Conservation (phyloP, 352 stramenopile species). For the Phytophthora megakarya region DNA sequence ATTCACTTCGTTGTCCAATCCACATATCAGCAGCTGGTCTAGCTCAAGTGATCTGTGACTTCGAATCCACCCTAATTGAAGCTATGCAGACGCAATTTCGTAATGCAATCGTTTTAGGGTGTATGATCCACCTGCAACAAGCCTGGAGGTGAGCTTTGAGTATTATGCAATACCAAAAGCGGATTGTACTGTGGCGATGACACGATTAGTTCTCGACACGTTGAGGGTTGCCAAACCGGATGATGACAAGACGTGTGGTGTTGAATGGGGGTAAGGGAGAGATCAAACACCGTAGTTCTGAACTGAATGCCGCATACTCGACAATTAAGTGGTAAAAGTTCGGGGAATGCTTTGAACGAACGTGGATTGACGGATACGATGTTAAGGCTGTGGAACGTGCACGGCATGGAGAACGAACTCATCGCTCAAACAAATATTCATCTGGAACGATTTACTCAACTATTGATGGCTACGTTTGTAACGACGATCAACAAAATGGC, state of each 20-base stretch:
- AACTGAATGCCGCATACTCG: background rate
- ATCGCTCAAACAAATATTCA: background rate
- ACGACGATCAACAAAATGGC: background rate
- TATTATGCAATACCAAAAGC: too few species aligned
- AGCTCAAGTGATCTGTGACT: background rate
- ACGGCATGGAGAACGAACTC: background rate
- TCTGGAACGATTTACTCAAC: background rate
- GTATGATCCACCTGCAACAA: too few species aligned
- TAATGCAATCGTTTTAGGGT: too few species aligned
- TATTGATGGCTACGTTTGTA: background rate
- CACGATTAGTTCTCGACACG: too few species aligned
- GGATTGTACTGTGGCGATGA: too few species aligned
- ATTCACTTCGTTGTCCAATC: conserved; percentile 17
- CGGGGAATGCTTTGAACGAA: background rate
- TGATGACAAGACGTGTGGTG: background rate
- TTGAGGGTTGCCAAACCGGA: background rate
- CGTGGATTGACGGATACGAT: background rate
- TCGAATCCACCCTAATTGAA: background rate
- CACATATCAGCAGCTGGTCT: background rate
- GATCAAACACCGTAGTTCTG: background rate
- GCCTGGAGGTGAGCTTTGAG: too few species aligned
- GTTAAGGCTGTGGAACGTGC: background rate
- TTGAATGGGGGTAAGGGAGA: background rate
- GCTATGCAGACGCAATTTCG: too few species aligned
- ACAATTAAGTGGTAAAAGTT: background rate